Conservation (phyloP, 495 filamentous ascomycete genomes). For the Penicillium daleae region DNA sequence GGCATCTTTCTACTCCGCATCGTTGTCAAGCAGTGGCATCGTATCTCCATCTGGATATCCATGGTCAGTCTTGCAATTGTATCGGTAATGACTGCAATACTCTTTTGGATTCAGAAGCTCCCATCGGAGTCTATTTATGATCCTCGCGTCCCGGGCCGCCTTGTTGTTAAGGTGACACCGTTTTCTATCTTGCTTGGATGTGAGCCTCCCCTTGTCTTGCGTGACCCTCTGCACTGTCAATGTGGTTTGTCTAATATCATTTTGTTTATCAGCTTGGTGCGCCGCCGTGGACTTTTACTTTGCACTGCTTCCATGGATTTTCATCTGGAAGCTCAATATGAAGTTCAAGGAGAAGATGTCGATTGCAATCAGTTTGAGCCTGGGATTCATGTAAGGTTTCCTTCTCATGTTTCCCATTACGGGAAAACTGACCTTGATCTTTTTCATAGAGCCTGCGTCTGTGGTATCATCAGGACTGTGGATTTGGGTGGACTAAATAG, state of each 20-base stretch:
- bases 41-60: conserved; percentile 25
- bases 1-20: conserved; percentile 28
- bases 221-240: background rate
- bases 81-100: conserved; percentile 21
- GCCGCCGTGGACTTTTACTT: conserved; percentile 32
- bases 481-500: conserved; percentile 23
- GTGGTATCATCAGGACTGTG: conserved; percentile 26
- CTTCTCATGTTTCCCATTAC: background rate
- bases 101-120: conserved; percentile 23
- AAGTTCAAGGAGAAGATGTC: conserved; percentile 30
- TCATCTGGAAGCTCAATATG: conserved; percentile 33
- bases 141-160: conserved; percentile 22
- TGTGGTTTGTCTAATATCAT: background rate
- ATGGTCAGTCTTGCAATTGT: conserved; percentile 23
- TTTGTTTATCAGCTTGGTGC: conserved; percentile 20
- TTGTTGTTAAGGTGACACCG: conserved; percentile 17
- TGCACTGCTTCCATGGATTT: conserved; percentile 29
- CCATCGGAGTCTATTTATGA: conserved; percentile 25
- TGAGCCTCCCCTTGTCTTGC: background rate
- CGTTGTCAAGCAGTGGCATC: conserved; percentile 29
- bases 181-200: conserved; percentile 25
- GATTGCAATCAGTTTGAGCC: conserved; percentile 27
- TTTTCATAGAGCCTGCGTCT: conserved; percentile 20
- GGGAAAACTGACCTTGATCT: background rate
- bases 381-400: conserved; percentile 23